These are phyloP conservation scores for Cladophialophora yegresii DNA, from an alignment of 2,329 filamentous ascomycete species.

Conservation along the genomic window DNA sequence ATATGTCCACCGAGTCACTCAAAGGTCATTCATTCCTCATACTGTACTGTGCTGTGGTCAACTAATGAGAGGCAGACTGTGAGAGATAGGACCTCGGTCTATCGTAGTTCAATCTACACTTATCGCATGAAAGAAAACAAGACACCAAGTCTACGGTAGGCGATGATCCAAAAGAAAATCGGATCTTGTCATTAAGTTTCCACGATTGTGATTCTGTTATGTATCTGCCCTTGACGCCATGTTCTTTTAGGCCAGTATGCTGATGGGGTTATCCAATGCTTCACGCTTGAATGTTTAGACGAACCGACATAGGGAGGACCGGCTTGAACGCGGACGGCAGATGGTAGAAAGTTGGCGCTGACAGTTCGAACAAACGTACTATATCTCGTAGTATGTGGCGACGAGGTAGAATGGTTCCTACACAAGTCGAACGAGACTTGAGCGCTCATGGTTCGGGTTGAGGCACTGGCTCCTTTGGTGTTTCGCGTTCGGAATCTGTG, in stretches of 20 bases:
- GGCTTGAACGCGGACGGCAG: background rate
- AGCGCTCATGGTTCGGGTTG: slow-evolving; percentile 21
- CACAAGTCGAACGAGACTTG: background rate
- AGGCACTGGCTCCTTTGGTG: slow-evolving; percentile 18
- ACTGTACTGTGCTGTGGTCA: background rate
- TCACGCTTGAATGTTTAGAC: slow-evolving; percentile 7
- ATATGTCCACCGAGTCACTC: background rate
- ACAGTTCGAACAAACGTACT: background rate
- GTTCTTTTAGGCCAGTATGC: background rate
- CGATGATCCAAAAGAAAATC: background rate
- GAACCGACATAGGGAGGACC: background rate
- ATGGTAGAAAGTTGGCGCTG: background rate
- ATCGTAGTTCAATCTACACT: too few relatives aligned
- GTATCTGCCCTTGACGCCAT: background rate
- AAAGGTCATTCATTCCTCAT: background rate
- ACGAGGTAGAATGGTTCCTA: slow-evolving; percentile 6
- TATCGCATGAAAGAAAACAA: background rate
- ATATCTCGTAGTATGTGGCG: background rate
- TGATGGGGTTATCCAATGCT: slow-evolving; percentile 15
- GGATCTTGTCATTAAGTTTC: background rate
- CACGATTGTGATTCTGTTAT: background rate
- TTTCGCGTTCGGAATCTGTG: slow-evolving; percentile 16
- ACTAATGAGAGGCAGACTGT: background rate
- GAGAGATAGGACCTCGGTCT: too few relatives aligned
- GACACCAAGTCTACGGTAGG: background rate